A percentile compares a stretch with the other conserved stretches of the same genome.
Conservation (phyloP, 306 rosid genomes). For the Fragaria nilgerrensis region DNA sequence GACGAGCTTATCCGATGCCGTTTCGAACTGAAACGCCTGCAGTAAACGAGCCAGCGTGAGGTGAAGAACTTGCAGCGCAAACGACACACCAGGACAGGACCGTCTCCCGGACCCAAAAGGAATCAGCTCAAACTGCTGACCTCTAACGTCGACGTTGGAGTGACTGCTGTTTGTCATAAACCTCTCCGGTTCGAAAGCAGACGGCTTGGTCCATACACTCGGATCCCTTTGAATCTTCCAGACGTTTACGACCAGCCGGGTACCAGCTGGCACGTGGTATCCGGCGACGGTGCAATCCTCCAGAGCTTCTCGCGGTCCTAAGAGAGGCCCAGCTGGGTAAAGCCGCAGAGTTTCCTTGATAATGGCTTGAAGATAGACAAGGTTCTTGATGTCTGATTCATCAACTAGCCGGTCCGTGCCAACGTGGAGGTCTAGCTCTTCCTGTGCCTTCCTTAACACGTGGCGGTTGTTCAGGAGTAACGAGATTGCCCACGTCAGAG, state of each 20-base stretch:
- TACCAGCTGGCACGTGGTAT: slow-evolving; percentile 43
- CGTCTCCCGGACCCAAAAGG: slow-evolving; percentile 59
- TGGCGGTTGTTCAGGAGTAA: slow-evolving; percentile 45
- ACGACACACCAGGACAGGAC: slow-evolving; percentile 46
- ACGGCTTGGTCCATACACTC: slow-evolving; percentile 45
- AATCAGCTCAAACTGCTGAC: slow-evolving; percentile 44
- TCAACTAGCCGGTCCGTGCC: slow-evolving; percentile 42
- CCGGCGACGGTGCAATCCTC: slow-evolving; percentile 51
- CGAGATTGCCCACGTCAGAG: slow-evolving; percentile 55
- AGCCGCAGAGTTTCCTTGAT: slow-evolving; percentile 40
- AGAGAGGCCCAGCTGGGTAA: slow-evolving; percentile 55
- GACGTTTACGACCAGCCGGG: slow-evolving; percentile 45
- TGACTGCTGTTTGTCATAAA: slow-evolving; percentile 28
- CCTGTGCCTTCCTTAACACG: slow-evolving; percentile 40
- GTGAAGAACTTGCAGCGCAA: slow-evolving; percentile 46
- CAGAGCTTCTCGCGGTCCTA: slow-evolving; percentile 45
- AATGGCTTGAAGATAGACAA: slow-evolving; percentile 17
- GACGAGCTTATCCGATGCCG: slow-evolving; percentile 25
- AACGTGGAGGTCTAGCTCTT: slow-evolving; percentile 47
- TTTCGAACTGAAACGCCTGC: slow-evolving; percentile 44
- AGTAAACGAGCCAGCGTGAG: slow-evolving; percentile 48
- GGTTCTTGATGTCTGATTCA: slow-evolving; percentile 45
- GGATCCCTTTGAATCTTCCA: slow-evolving; percentile 69
- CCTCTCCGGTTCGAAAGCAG: slow-evolving; percentile 42
- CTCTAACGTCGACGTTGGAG: slow-evolving; percentile 38